A percentile compares a stretch with the other conserved stretches of the same genome.
Conservation (phyloP, 2,329 filamentous ascomycete genomes). For the Aspergillus pseudoviridinutans region DNA sequence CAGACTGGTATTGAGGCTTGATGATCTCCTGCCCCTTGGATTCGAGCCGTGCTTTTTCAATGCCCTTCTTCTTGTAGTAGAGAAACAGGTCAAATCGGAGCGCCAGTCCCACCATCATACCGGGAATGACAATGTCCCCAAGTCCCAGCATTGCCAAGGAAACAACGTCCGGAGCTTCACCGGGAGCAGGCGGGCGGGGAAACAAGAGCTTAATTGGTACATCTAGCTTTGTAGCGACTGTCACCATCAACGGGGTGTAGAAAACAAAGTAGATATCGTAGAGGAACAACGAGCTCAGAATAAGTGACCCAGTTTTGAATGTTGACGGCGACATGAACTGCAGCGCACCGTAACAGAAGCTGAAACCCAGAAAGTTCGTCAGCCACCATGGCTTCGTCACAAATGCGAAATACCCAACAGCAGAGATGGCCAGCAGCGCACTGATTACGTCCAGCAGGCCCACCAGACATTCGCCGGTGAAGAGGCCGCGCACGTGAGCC, state of each 20-base stretch:
- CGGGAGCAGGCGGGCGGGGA: constrained; percentile 56
- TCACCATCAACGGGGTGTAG: constrained; percentile 52
- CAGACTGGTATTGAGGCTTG: constrained; percentile 45
- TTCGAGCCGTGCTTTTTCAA: constrained; percentile 31
- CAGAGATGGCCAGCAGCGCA: constrained; percentile 52
- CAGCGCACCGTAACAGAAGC: constrained; percentile 78
- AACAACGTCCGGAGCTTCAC: constrained; percentile 38
- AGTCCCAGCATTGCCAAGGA: constrained; percentile 75
- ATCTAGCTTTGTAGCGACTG: constrained; percentile 78
- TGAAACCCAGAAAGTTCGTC: constrained; percentile 82
- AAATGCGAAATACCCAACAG: constrained; percentile 62
- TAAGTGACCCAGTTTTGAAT: constrained; percentile 73
- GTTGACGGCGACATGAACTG: constrained; percentile 85
- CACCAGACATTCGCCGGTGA: constrained; percentile 39
- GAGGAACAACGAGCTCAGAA: constrained; percentile 77
- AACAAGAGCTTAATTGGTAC: constrained; percentile 92
- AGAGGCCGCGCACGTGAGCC: constrained; percentile 51
- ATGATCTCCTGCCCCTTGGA: constrained; percentile 13
- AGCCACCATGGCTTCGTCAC: constrained; percentile 63
- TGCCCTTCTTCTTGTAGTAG: constrained; percentile 68
- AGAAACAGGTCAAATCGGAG: constrained; percentile 88
- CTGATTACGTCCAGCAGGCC: constrained; percentile 52
- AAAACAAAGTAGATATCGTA: constrained; percentile 80
- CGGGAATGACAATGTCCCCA: constrained; percentile 90
- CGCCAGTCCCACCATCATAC: constrained; percentile 82